Base-by-base conservation (phyloP, 2,329 filamentous ascomycete species). In the Bipolaris gigantea region DNA sequence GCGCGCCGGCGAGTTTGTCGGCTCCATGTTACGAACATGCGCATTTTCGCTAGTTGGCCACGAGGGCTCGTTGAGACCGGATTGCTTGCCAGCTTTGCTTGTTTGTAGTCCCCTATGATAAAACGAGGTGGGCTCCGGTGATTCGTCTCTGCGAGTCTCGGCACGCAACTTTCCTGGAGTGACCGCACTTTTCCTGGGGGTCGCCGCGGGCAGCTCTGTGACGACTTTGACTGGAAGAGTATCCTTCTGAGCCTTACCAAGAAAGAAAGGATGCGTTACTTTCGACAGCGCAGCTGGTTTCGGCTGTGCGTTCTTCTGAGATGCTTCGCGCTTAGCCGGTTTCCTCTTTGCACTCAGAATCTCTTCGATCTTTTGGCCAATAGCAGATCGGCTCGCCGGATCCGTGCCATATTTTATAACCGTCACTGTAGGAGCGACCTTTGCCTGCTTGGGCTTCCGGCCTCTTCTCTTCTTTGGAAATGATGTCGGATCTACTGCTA, bases 31-130 rank as follows among this genome's bases (percentile, higher is more conserved):
- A 4, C 70, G 69, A 27, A 73, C 71, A 60, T 74, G 72, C 1
- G 80, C 75, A 68, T 84, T 85, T 6, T 79, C 87, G 58, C 81
- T 80, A 44, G 83, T 81, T 34, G 90, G 90, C 87, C 89, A 94
- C n/a, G 84, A 79, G 3, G 89, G 83, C 49, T 89, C 80, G 57
- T 79, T 77, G 8, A 86, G 80, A 2, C 88, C 89, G 0, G 86
- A 84, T n/a, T 88, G 79, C 64, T 84, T 90, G 4, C 84, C 47
- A 64, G 65, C 61, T 38, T 72, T 63, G 25, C 49, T 67, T 43
- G 54, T 61, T 34, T 56, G 60, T 33, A 52, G 52, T 38, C 57
- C 47, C 36, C 56, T 53, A 16, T 60, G 70, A 51, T 69, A 71
- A 10, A 57, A 48, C 16, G 60, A 62, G 9, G 53, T 32, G 3